Conservation (phyloP, 2,329 filamentous ascomycete species). For the Aspergillus piperis region DNA sequence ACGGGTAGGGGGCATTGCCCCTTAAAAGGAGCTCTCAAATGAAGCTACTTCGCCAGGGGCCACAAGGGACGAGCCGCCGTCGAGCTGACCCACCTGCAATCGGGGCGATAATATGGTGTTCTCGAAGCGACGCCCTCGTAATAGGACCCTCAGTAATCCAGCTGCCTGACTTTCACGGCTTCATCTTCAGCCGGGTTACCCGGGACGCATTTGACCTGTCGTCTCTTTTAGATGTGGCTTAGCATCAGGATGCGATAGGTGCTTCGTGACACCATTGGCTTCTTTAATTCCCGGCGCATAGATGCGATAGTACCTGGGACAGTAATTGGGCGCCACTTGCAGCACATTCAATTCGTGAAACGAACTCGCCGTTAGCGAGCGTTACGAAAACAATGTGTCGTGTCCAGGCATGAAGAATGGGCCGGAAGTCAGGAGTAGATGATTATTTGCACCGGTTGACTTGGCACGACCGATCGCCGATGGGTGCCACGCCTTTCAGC, state of each 20-base stretch:
- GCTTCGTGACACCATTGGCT: background rate
- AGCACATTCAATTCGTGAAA: background rate
- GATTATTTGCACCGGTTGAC: background rate
- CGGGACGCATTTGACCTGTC: background rate
- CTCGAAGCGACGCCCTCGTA: background rate
- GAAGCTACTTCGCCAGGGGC: background rate
- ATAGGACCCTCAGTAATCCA: background rate
- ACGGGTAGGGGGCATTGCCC: background rate
- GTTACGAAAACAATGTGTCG: background rate
- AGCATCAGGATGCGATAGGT: background rate
- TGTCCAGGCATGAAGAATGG: background rate
- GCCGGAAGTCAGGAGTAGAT: background rate
- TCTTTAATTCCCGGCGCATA: background rate
- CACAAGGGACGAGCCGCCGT: background rate
- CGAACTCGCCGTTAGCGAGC: background rate
- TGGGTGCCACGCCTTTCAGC: background rate
- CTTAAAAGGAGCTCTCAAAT: background rate
- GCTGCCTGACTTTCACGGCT: background rate
- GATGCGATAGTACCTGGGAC: background rate
- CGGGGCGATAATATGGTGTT: background rate
- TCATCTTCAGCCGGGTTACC: background rate
- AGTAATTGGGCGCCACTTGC: background rate
- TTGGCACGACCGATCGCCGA: background rate
- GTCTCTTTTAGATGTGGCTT: background rate
- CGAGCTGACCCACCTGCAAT: background rate